Percentiles rank a stretch among this genome's conserved stretches.
Conservation (phyloP, 1,284 basidiomycete species). For the Rhodotorula sp. region DNA sequence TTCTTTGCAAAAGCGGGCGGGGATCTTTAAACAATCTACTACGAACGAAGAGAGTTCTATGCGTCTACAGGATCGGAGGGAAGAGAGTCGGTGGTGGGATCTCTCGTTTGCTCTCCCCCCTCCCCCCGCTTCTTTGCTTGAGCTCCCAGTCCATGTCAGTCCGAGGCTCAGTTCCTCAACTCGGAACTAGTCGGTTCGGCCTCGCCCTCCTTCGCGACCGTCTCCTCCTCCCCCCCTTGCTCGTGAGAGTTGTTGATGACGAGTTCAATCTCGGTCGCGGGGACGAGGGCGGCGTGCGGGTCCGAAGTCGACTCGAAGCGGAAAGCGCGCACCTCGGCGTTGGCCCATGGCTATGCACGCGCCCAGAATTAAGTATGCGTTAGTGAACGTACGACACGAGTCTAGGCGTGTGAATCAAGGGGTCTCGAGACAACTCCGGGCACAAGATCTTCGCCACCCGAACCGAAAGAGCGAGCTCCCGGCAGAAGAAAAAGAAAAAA, state of each 20-base stretch:
- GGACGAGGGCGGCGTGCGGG: slow-evolving; percentile 44
- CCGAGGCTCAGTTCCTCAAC: slow-evolving; percentile 1
- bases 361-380: not conserved
- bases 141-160: no score
- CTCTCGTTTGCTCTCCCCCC: no score
- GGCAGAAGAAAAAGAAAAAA: not conserved
- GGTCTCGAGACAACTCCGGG: no score
- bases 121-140: no score
- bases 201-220: slow-evolving; percentile 26
- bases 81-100: no score
- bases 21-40: no score
- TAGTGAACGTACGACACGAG: no score
- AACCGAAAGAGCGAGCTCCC: not conserved
- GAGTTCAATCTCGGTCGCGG: slow-evolving; percentile 22
- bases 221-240: not conserved
- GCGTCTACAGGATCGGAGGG: no score
- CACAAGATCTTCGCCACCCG: not conserved
- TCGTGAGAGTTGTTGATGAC: rapidly evolving
- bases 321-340: slow-evolving; percentile 48
- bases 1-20: no score
- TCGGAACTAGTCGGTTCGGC: slow-evolving; percentile 31
- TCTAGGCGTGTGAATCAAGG: no score
- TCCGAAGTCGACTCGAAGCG: slow-evolving; percentile 46
- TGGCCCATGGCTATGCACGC: slow-evolving; percentile 47
- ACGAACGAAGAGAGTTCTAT: no score